A percentile compares a stretch with the other conserved stretches of the same genome.
phyloP scores from a whole-genome alignment of 2,329 filamentous ascomycete genomes.

The Penicillium sp. region DNA sequence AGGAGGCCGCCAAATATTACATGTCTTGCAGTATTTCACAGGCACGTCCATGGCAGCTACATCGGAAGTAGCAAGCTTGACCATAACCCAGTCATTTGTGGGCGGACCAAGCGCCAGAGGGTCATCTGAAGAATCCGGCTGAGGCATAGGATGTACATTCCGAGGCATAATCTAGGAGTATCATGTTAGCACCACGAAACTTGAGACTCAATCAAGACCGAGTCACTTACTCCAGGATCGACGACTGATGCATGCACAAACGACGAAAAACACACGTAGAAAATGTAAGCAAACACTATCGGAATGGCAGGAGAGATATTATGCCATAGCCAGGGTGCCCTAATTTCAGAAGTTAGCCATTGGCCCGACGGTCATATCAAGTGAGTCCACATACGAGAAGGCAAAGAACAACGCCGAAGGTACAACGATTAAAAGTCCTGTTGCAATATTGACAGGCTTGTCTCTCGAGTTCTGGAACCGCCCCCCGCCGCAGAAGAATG shows the following conservation, averaged over 20 bases:
- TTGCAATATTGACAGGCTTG: constrained; percentile 83
- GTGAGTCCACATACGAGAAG: constrained; percentile 52
- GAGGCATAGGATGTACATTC: constrained; percentile 86
- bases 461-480: constrained; percentile 84
- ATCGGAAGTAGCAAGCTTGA: constrained; percentile 70
- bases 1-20: constrained; percentile 94
- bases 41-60: constrained; percentile 95
- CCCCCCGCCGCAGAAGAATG: constrained; percentile 81
- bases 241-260: constrained; percentile 90
- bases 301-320: constrained; percentile 86
- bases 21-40: constrained; percentile 96
- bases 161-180: constrained; percentile 78
- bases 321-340: constrained; percentile 77
- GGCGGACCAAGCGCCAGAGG: constrained; percentile 77
- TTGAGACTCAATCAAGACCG: background rate
- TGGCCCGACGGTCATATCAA: constrained; percentile 24
- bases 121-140: constrained; percentile 70
- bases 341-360: background rate
- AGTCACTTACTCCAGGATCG: constrained; percentile 78
- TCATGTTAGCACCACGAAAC: constrained; percentile 5
- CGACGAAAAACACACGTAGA: constrained; percentile 85
- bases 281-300: constrained; percentile 85
- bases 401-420: constrained; percentile 80
- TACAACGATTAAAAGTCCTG: constrained; percentile 73
- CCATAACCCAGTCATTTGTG: constrained; percentile 90